These are phyloP conservation scores for Boletellus ananiceps DNA, from an alignment of 768 basidiomycete genomes.

Conservation along the genomic window DNA sequence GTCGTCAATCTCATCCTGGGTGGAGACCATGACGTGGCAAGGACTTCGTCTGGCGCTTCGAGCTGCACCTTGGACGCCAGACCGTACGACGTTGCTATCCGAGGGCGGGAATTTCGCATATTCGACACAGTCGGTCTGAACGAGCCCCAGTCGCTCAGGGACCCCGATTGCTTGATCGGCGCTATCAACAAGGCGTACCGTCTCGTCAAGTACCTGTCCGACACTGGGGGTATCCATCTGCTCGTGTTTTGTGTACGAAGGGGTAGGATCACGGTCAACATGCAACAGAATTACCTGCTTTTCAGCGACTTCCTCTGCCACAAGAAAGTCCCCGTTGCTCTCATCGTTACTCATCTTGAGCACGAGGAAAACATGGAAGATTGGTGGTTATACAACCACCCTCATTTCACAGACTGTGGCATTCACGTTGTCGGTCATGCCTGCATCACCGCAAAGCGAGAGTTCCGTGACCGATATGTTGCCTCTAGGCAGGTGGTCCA, in stretches of 20 bases:
- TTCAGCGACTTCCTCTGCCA: constrained; percentile 34
- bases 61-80: constrained; percentile 33
- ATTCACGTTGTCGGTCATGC: constrained; percentile 28
- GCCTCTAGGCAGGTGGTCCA: constrained; percentile 21
- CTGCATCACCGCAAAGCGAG: constrained; percentile 32
- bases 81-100: constrained; percentile 23
- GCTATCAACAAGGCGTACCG: constrained; percentile 32
- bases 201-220: constrained; percentile 31
- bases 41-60: constrained; percentile 26
- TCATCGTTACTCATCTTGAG: constrained; percentile 35
- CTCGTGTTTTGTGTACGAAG: constrained; percentile 37
- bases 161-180: constrained; percentile 23
- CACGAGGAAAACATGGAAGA: constrained; percentile 33
- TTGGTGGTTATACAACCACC: constrained; percentile 32
- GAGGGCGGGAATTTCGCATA: constrained; percentile 21
- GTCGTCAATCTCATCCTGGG: constrained; percentile 39
- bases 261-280: constrained; percentile 27
- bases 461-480: constrained; percentile 24
- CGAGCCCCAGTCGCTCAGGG: constrained; percentile 24
- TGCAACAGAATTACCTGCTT: constrained; percentile 28
- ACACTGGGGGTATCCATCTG: constrained; percentile 36
- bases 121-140: constrained; percentile 35
- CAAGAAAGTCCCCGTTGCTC: constrained; percentile 28
- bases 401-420: constrained; percentile 16
- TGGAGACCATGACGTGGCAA: constrained; percentile 20